Conservation (phyloP, 495 filamentous ascomycete species). For the Daldinia decipiens region DNA sequence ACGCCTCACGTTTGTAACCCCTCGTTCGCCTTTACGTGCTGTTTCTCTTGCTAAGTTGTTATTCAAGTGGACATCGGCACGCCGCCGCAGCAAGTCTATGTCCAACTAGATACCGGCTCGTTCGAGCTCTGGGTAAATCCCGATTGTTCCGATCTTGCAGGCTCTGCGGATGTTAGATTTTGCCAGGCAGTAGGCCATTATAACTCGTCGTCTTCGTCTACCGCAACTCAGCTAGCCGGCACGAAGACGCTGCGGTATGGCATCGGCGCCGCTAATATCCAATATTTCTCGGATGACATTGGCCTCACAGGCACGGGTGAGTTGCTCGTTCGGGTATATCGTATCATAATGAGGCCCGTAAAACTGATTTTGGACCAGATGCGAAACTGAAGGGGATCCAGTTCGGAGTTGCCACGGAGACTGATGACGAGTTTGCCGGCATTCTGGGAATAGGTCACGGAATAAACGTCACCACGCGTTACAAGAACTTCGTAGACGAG, state of each 20-base stretch:
- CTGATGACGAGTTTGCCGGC: constrained; percentile 56
- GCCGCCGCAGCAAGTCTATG: constrained; percentile 57
- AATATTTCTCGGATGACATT: constrained; percentile 58
- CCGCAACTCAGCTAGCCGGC: constrained; percentile 41
- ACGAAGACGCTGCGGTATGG: constrained; percentile 56
- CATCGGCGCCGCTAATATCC: constrained; percentile 57
- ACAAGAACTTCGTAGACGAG: constrained; percentile 60
- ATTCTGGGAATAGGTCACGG: constrained; percentile 62
- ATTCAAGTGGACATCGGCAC: constrained; percentile 59
- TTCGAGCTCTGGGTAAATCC: constrained; percentile 65
- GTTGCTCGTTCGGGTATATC: neutral
- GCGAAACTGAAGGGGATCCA: constrained; percentile 52
- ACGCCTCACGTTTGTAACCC: constrained; percentile 53
- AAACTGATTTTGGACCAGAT: constrained; percentile 29
- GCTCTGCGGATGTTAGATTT: constrained; percentile 52
- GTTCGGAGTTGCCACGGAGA: constrained; percentile 57
- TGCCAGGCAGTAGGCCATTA: constrained; percentile 56
- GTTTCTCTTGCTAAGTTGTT: constrained; percentile 35
- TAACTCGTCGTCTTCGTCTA: constrained; percentile 52
- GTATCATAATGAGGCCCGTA: neutral
- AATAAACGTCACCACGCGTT: constrained; percentile 52
- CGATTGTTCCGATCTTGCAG: constrained; percentile 52
- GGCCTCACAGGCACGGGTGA: constrained; percentile 51
- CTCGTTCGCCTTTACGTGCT: neutral
- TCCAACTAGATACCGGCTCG: constrained; percentile 62